Percentiles rank a stretch among this genome's conserved stretches.
Conservation (phyloP, 306 rosid species). For the Prosopis cineraria region DNA sequence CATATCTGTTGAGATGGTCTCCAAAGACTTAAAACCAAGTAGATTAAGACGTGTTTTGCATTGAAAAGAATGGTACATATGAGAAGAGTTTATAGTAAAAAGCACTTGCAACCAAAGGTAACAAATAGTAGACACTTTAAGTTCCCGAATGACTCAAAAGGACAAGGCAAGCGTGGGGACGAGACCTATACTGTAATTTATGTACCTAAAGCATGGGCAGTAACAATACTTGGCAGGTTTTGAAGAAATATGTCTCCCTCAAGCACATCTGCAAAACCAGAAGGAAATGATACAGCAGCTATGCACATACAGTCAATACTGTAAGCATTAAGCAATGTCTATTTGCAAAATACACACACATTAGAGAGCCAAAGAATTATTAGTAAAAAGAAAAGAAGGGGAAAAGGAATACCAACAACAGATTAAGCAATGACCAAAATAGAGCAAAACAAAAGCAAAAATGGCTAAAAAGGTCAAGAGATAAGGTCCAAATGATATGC, state of each 20-base stretch:
- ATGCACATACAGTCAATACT: constrained; percentile 20
- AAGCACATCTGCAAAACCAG: constrained; percentile 65
- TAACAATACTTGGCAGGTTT: constrained; percentile 85
- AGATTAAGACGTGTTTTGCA: not conserved
- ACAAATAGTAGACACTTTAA: constrained; percentile 8
- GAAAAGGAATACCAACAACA: not conserved
- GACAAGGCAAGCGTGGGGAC: not conserved
- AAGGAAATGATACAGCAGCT: constrained; percentile 29
- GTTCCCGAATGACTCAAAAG: constrained; percentile 12
- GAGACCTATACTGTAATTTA: constrained; percentile 5
- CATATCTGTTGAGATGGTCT: constrained; percentile 4
- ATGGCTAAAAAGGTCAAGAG: not conserved
- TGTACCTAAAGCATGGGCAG: constrained; percentile 92
- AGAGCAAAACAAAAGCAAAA: not conserved
- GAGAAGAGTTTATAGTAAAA: not conserved
- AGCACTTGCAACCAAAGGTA: constrained; percentile 28
- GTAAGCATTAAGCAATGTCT: not conserved
- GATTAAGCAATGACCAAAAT: not conserved
- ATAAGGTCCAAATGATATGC: not conserved
- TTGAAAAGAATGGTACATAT: not conserved
- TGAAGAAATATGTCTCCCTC: constrained; percentile 98
- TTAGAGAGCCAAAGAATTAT: constrained; percentile 8
- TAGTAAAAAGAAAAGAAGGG: not conserved
- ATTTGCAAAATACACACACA: not conserved
- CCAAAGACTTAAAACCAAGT: not conserved